Conservation (phyloP, 129 eudicot species). For the Flaveria ramosissima region DNA sequence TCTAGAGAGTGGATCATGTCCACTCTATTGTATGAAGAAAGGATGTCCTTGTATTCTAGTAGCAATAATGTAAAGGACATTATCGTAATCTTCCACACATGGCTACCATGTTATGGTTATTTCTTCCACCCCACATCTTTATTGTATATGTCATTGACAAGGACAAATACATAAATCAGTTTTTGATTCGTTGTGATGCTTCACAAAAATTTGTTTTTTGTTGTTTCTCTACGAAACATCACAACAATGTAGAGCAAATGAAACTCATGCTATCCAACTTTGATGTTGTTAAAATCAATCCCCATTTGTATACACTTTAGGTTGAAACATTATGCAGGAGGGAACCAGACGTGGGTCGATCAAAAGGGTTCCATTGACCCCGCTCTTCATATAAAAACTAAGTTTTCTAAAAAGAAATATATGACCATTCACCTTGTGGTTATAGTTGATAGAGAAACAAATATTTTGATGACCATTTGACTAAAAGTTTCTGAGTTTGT, state of each 20-base stretch:
- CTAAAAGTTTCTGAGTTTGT: too few relatives aligned
- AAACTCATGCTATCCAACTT: not conserved
- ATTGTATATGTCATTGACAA: conserved; percentile 20
- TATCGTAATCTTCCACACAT: conserved; percentile 31
- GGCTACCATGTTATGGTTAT: conserved; percentile 20
- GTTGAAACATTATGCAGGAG: not conserved
- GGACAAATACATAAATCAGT: conserved; percentile 24
- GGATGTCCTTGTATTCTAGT: conserved; percentile 37
- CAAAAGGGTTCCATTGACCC: too few relatives aligned
- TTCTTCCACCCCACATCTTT: conserved; percentile 35
- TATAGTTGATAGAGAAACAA: too few relatives aligned
- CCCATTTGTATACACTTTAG: not conserved
- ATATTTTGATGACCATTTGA: too few relatives aligned
- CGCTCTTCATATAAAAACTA: too few relatives aligned
- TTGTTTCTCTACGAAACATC: conserved; percentile 1
- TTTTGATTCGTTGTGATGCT: conserved; percentile 3
- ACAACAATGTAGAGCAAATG: not conserved
- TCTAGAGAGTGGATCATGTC: conserved; percentile 12
- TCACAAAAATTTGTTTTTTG: not conserved
- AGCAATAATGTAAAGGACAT: conserved; percentile 32
- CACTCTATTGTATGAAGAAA: conserved; percentile 24
- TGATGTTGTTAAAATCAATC: not conserved
- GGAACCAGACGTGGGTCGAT: too few relatives aligned
- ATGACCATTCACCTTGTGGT: too few relatives aligned
- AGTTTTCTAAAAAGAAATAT: too few relatives aligned